Percentiles rank a stretch among this genome's conserved stretches.
Evolutionary conservation across 139 green algal genomes (phyloP).

Genomic region (Volvox reticuliferus): DNA sequence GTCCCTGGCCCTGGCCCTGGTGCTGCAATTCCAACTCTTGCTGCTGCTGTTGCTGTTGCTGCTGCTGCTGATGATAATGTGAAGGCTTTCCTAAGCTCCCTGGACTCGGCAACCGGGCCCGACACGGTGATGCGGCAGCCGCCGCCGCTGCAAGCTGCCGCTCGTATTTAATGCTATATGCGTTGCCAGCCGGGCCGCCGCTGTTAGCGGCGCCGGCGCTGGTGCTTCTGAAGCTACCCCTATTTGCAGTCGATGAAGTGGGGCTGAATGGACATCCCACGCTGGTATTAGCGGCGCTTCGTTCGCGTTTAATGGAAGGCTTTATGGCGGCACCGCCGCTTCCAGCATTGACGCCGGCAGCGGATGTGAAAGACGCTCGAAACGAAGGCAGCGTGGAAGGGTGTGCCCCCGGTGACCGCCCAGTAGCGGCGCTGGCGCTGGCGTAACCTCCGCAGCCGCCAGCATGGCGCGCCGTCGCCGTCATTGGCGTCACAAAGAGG

Average conservation of each 20-base stretch:
- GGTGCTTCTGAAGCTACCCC: background rate
- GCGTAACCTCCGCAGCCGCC: no score
- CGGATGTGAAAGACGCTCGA: background rate
- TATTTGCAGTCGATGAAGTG: background rate
- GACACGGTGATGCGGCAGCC: background rate
- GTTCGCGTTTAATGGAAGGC: no score
- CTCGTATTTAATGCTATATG: slow-evolving; percentile 35
- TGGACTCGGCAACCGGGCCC: background rate
- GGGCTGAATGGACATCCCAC: background rate
- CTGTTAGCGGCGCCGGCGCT: background rate
- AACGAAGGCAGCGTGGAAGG: background rate
- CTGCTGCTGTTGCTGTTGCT: background rate
- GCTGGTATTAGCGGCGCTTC: no score
- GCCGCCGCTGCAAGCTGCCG: background rate
- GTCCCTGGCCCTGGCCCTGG: no score
- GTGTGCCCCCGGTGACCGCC: background rate
- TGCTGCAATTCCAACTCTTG: background rate
- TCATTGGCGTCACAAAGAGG: background rate
- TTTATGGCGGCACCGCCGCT: no score
- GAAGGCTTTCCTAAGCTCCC: no score
- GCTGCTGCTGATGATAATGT: background rate
- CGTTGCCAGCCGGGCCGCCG: background rate
- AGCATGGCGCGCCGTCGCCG: background rate
- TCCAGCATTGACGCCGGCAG: background rate
- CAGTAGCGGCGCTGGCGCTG: background rate